A percentile compares a stretch with the other conserved stretches of the same genome.
phyloP scores from a whole-genome alignment of 2,329 filamentous ascomycete species.

The Colletotrichum euphorbiae region DNA sequence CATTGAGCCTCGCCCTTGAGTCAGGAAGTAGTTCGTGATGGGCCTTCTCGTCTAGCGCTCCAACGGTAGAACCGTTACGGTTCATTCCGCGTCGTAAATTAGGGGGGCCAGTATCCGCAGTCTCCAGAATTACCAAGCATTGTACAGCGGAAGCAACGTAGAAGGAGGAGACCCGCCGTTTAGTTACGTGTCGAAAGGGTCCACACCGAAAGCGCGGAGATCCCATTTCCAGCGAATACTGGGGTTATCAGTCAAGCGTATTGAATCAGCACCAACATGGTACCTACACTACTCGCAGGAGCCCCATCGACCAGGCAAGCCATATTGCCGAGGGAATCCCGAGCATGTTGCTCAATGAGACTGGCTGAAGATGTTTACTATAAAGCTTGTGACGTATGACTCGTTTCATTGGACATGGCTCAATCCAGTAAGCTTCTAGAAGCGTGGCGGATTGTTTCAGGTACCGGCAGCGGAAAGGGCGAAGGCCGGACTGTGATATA shows the following conservation, averaged over 20 bases:
- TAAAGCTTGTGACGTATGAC: conserved; percentile 16
- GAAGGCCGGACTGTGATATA: background rate
- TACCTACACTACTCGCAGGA: background rate
- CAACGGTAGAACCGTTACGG: too few relatives aligned
- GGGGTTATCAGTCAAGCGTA: background rate
- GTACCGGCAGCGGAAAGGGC: conserved; percentile 10
- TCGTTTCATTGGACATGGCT: conserved; percentile 22
- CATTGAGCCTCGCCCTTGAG: conserved; percentile 27
- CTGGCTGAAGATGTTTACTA: conserved; percentile 1
- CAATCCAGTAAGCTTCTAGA: conserved; percentile 36
- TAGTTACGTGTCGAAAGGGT: conserved; percentile 28
- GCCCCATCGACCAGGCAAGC: conserved; percentile 2
- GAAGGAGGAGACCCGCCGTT: conserved; percentile 19
- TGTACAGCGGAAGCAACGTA: background rate
- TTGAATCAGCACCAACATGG: conserved; percentile 29
- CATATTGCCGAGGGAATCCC: conserved; percentile 29
- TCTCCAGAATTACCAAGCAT: conserved; percentile 18
- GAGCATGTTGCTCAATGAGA: conserved; percentile 7
- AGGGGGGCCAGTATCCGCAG: background rate
- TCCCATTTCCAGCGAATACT: conserved; percentile 8
- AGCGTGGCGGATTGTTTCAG: conserved; percentile 28
- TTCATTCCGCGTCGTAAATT: conserved; percentile 6
- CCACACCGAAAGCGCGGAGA: conserved; percentile 14
- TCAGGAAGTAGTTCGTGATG: conserved; percentile 17
- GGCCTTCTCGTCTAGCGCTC: conserved; percentile 4